Base-by-base conservation (phyloP, 2,329 filamentous ascomycete genomes). In the Cytospora piceae region DNA sequence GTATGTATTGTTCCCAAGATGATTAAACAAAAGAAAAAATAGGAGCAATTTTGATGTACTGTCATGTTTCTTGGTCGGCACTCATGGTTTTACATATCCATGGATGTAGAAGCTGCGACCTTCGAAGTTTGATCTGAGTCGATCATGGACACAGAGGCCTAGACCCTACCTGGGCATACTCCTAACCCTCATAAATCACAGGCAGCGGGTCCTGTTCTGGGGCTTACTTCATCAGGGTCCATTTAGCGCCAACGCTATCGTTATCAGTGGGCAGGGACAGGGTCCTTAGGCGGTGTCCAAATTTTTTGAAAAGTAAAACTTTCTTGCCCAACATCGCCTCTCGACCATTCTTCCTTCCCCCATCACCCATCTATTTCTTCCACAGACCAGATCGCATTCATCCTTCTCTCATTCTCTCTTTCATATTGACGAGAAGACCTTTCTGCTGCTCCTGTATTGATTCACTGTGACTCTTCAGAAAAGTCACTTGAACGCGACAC, bases 341-440 rank as follows among this genome's bases (percentile, higher is more conserved):
- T 51, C 57, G 64, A 65, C 65, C 64, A 60, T 68, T 62, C 64
- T 64, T 65, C 62, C 63, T 57, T 59, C 63, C 54, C 59, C 61
- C 54, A 66, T 46, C 56, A 53, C 58, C 34, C 57, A 64, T 67
- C 61, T 63, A 42, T 64, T 63, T 61, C 61, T 67, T 63, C 69
- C 64, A 29, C 61, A 62, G 62, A 58, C 70, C 69, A 71, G 67
- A 65, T 70, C 51, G 58, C 37, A 29, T 46, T 14, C 61, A 64
- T 63, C 52, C 60, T 56, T 55, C 22, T 46, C 34, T 58, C 42
- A 37, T 49, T 46, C 37, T 56, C 61, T 39, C 59, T 24, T 24
- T 37, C 58, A 61, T 61, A 27, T 31, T 52, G 58, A 32, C 27
- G n/a, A 56, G 54, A 49, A 61, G 46, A 63, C 58, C 57, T 58